These are phyloP conservation scores for Xylaria sp. DNA, from an alignment of 495 filamentous ascomycete species.

Conservation along the genomic window DNA sequence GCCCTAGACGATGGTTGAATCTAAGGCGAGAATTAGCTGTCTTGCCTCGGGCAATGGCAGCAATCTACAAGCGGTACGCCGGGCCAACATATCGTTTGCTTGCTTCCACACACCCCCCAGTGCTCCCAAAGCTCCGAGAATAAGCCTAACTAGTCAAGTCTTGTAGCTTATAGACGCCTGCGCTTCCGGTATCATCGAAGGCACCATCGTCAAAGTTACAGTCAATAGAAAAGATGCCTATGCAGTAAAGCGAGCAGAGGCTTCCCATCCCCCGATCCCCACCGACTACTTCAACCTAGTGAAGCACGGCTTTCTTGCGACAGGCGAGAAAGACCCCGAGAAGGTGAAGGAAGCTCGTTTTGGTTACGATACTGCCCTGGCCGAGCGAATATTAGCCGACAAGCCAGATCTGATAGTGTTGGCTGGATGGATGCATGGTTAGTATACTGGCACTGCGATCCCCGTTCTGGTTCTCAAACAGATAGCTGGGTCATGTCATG, in stretches of 20 bases:
- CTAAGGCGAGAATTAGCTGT: conserved; percentile 39
- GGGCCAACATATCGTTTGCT: not conserved
- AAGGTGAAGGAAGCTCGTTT: conserved; percentile 68
- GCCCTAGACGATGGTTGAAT: conserved; percentile 40
- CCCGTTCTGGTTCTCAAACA: not conserved
- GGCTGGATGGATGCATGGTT: conserved; percentile 72
- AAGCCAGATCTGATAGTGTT: conserved; percentile 73
- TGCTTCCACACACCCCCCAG: not conserved
- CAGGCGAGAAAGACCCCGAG: conserved; percentile 56
- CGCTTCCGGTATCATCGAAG: conserved; percentile 60
- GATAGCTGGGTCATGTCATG: not conserved
- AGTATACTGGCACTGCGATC: not conserved
- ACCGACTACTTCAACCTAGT: conserved; percentile 89
- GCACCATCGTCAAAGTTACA: conserved; percentile 76
- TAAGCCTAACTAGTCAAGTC: not conserved
- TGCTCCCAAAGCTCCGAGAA: not conserved
- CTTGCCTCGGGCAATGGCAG: conserved; percentile 74
- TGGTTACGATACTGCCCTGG: conserved; percentile 83
- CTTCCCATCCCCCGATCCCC: conserved; percentile 66
- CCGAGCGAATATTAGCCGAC: conserved; percentile 70
- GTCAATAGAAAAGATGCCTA: conserved; percentile 83
- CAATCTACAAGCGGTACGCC: conserved; percentile 75
- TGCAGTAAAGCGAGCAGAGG: conserved; percentile 74
- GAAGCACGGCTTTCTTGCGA: conserved; percentile 59
- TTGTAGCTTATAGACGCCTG: conserved; percentile 73